A percentile compares a stretch with the other conserved stretches of the same genome.
phyloP scores from a whole-genome alignment of 129 eudicot genomes.

The Daucus carota region DH1_v3.0 NC_030381.2:1443001-1443500 shows the following conservation, averaged over 20 bases:
- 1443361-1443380: not conserved
- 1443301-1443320: not conserved
- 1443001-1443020: slow-evolving; percentile 80
- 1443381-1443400: not conserved
- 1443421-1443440: not conserved
- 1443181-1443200: slow-evolving; percentile 93
- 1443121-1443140: slow-evolving; percentile 90
- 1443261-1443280: not conserved
- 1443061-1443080: slow-evolving; percentile 73
- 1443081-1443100: slow-evolving; percentile 65
- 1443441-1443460: not conserved
- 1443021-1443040: slow-evolving; percentile 79
- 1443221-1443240: not conserved
- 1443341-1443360: not conserved
- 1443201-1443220: slow-evolving; percentile 14
- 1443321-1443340: not conserved
- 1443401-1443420: not conserved
- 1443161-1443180: slow-evolving; percentile 74
- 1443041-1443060: slow-evolving; percentile 86
- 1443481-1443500: not conserved
- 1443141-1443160: slow-evolving; percentile 79
- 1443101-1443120: slow-evolving; percentile 72
- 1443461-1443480: not conserved
- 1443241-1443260: not conserved
- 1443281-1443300: not conserved